A percentile compares a stretch with the other conserved stretches of the same genome.
Evolutionary conservation across 352 stramenopile species (phyloP).

Genomic region (Phytophthora vignae): DNA sequence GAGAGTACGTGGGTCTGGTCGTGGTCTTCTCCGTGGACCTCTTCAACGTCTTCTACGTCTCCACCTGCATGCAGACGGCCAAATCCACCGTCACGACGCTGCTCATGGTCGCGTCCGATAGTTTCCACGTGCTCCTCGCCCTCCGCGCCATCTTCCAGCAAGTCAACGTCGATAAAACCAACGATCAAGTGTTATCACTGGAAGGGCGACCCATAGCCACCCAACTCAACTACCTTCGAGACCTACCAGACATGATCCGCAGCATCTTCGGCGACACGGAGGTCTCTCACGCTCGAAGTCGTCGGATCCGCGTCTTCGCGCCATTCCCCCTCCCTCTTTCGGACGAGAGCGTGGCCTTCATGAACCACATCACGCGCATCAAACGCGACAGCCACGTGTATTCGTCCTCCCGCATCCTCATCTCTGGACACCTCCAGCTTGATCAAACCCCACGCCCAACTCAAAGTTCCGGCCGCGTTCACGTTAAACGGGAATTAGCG

Average conservation of each 20-base stretch:
- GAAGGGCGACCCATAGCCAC: background rate
- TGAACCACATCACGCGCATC: background rate
- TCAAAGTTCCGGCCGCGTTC: background rate
- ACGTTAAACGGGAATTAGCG: background rate
- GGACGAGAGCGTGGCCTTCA: background rate
- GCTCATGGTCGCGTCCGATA: background rate
- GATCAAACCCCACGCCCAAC: background rate
- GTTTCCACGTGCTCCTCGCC: background rate
- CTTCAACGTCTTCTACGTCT: background rate
- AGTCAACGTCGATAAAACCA: background rate
- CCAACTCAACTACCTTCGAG: background rate
- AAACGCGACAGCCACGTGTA: background rate
- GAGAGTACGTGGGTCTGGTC: background rate
- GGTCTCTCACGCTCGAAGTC: background rate
- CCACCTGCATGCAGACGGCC: background rate
- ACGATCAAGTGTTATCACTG: background rate
- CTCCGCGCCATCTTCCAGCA: background rate
- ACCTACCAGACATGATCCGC: background rate
- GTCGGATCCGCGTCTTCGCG: background rate
- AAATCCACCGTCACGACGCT: background rate
- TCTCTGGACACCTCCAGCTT: background rate
- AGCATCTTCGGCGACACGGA: background rate
- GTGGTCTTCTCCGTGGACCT: background rate
- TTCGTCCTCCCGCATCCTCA: background rate
- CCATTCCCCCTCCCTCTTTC: background rate